Evolutionary conservation across 345 rosid species (phyloP).

Genomic region (Eutrema yunnanense): DNA sequence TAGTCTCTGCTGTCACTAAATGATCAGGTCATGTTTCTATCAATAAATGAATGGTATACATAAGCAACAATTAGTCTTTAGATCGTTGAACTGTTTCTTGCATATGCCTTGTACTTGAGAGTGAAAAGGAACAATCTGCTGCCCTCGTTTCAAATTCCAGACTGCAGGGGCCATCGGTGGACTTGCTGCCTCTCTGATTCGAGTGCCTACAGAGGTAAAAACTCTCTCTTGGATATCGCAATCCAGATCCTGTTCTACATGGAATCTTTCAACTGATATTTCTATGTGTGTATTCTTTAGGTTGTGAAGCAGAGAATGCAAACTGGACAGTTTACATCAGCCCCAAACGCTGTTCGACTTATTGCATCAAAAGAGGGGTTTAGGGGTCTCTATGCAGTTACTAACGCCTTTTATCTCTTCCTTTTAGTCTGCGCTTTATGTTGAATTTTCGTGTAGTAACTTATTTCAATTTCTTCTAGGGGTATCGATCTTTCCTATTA

Average conservation of each 20-base stretch:
- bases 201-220: conserved; percentile 92
- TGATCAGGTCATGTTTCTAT: neutral
- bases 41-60: neutral
- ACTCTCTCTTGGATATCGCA: neutral
- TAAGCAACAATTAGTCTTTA: neutral
- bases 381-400: conserved; percentile 87
- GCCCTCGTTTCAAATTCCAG: conserved; percentile 32
- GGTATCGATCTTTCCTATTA: conserved; percentile 79
- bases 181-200: conserved; percentile 83
- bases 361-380: conserved; percentile 74
- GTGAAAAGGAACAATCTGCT: neutral
- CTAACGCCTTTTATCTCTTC: conserved; percentile 10
- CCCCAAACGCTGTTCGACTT: conserved; percentile 76
- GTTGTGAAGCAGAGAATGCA: conserved; percentile 97
- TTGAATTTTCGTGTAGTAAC: conserved; percentile 6
- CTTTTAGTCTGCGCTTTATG: neutral
- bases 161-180: conserved; percentile 97
- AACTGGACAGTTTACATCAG: conserved; percentile 83
- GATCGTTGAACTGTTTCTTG: neutral
- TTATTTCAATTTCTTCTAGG: conserved; percentile 37
- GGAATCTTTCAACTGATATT: neutral
- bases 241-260: neutral
- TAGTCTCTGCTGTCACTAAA: neutral
- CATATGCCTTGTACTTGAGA: neutral
- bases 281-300: conserved; percentile 31